Conservation (phyloP, 2,329 filamentous ascomycete genomes). For the Ramularia collo-cygni region DNA sequence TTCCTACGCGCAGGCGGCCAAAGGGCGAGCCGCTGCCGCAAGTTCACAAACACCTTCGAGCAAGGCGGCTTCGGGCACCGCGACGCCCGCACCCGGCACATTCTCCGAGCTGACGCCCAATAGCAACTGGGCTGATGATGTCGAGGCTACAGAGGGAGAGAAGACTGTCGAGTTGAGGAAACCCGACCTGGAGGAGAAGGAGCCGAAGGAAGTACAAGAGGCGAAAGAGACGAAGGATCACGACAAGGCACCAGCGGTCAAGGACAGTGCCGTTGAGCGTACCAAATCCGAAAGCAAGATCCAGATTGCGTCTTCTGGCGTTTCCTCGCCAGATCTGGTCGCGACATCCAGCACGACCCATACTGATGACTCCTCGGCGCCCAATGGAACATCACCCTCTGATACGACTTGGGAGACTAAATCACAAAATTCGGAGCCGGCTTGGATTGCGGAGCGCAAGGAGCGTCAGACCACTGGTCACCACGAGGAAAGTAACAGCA, state of each 20-base stretch:
- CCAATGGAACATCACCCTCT: slow-evolving; percentile 50
- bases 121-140: slow-evolving; percentile 43
- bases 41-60: slow-evolving; percentile 39
- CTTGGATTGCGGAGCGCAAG: slow-evolving; percentile 51
- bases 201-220: slow-evolving; percentile 3
- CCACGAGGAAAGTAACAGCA: slow-evolving; percentile 9
- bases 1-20: slow-evolving; percentile 93
- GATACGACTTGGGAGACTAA: slow-evolving; percentile 63
- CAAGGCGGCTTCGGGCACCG: slow-evolving; percentile 39
- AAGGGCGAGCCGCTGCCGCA: slow-evolving; percentile 57
- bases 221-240: slow-evolving; percentile 14
- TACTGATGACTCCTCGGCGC: slow-evolving; percentile 55
- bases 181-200: slow-evolving; percentile 15
- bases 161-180: slow-evolving; percentile 32
- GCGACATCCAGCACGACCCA: slow-evolving; percentile 50
- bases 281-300: slow-evolving; percentile 25
- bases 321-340: slow-evolving; percentile 49
- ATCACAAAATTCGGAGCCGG: slow-evolving; percentile 55
- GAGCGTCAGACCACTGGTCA: slow-evolving; percentile 24
- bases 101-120: slow-evolving; percentile 30
- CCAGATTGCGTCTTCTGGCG: slow-evolving; percentile 24
- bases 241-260: slow-evolving; percentile 22
- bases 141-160: slow-evolving; percentile 35
- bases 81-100: slow-evolving; percentile 36
- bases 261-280: slow-evolving; percentile 26